phyloP scores from a whole-genome alignment of 2,329 filamentous ascomycete genomes.

The Cyphellophora europaea region DNA sequence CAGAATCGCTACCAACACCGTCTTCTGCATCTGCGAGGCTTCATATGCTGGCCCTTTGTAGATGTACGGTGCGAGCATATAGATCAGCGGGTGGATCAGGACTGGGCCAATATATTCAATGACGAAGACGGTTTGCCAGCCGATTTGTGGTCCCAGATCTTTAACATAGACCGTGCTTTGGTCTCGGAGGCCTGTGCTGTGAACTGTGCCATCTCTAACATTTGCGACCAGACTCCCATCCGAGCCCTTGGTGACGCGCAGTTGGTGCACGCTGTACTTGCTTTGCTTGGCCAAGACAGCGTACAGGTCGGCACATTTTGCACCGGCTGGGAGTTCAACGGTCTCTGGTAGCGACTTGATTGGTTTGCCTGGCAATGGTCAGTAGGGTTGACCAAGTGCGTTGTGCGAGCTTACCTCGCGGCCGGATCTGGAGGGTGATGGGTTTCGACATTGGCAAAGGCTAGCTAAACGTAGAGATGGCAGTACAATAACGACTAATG shows the following conservation, averaged over 20 bases:
- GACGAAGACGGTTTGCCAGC: slow-evolving; percentile 88
- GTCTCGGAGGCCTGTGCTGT: slow-evolving; percentile 47
- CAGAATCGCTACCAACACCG: slow-evolving; percentile 64
- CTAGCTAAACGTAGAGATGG: too few species aligned
- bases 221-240: slow-evolving; percentile 52
- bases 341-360: slow-evolving; percentile 52
- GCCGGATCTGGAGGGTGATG: slow-evolving; percentile 30
- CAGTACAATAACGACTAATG: too few species aligned
- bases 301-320: slow-evolving; percentile 48
- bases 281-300: slow-evolving; percentile 44
- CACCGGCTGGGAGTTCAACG: slow-evolving; percentile 41
- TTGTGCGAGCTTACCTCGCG: slow-evolving; percentile 28
- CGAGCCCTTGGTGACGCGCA: slow-evolving; percentile 56
- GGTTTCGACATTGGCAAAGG: slow-evolving; percentile 22
- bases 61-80: slow-evolving; percentile 60
- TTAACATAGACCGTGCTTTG: slow-evolving; percentile 70
- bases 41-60: slow-evolving; percentile 47
- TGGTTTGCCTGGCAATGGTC: slow-evolving; percentile 43
- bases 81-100: slow-evolving; percentile 71
- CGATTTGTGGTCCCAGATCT: slow-evolving; percentile 82
- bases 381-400: slow-evolving; percentile 5
- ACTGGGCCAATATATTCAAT: slow-evolving; percentile 92
- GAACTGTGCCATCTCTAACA: slow-evolving; percentile 40
- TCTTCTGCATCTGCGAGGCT: slow-evolving; percentile 58
- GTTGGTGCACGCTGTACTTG: slow-evolving; percentile 47